A percentile compares a stretch with the other conserved stretches of the same genome.
Conservation (phyloP, 2,329 filamentous ascomycete species). For the Diplocarpon mali region DNA sequence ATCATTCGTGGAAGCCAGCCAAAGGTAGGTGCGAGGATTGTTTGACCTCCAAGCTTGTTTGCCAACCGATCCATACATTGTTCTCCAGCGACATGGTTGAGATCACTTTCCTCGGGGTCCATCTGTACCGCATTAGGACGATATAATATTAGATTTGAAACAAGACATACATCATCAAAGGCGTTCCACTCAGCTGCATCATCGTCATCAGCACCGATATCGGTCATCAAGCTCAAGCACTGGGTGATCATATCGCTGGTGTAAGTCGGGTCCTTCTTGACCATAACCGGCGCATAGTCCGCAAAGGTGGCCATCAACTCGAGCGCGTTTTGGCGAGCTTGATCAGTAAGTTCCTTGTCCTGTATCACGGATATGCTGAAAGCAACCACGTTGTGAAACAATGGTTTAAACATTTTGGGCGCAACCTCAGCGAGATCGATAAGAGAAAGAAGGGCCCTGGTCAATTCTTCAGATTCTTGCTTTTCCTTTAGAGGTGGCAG, state of each 20-base stretch:
- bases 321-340: slow-evolving; percentile 85
- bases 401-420: slow-evolving; percentile 90
- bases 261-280: slow-evolving; percentile 85
- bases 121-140: slow-evolving; percentile 43
- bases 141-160: neutral
- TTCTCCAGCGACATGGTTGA: slow-evolving; percentile 94
- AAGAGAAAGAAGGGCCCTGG: slow-evolving; percentile 77
- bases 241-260: slow-evolving; percentile 97
- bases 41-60: slow-evolving; percentile 91
- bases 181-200: slow-evolving; percentile 89
- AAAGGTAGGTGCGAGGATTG: slow-evolving; percentile 88
- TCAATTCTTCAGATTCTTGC: slow-evolving; percentile 81
- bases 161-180: slow-evolving; percentile 66
- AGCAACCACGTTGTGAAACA: slow-evolving; percentile 87
- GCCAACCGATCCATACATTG: slow-evolving; percentile 97
- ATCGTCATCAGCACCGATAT: slow-evolving; percentile 88
- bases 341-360: slow-evolving; percentile 86
- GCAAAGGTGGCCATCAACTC: slow-evolving; percentile 98
- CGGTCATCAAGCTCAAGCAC: slow-evolving; percentile 95
- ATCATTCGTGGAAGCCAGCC: slow-evolving; percentile 98
- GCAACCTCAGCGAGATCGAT: slow-evolving; percentile 93
- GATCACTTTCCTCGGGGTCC: slow-evolving; percentile 89
- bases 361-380: slow-evolving; percentile 91
- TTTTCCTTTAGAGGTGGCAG: slow-evolving; percentile 88
- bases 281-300: slow-evolving; percentile 88